Percentiles rank a stretch among this genome's conserved stretches.
Evolutionary conservation across 2,329 filamentous ascomycete genomes (phyloP).

Genomic region (Xylariaceae sp.): DNA sequence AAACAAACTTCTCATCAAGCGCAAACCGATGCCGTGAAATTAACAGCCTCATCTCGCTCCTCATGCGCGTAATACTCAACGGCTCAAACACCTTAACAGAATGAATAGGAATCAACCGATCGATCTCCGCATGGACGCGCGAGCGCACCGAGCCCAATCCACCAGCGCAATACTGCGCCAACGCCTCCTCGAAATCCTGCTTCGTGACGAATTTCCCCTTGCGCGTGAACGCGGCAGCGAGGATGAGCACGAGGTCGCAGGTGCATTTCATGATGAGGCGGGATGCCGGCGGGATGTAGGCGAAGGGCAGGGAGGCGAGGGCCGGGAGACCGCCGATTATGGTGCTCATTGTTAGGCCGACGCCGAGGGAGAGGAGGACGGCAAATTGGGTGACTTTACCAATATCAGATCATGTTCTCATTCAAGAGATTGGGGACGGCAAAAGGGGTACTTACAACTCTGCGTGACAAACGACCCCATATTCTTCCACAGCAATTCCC

Average conservation of each 20-base stretch:
- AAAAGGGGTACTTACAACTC: conserved; percentile 20
- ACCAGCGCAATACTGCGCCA: conserved; percentile 15
- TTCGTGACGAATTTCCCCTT: conserved; percentile 23
- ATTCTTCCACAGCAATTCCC: conserved; percentile 24
- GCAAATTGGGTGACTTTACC: conserved; percentile 15
- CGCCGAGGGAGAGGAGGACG: conserved; percentile 15
- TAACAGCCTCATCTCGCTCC: conserved; percentile 17
- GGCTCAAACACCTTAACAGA: conserved; percentile 21
- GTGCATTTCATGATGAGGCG: conserved; percentile 22
- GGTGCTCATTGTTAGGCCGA: conserved; percentile 22
- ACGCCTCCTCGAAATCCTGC: conserved; percentile 21
- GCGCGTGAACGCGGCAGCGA: conserved; percentile 19
- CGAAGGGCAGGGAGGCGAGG: conserved; percentile 20
- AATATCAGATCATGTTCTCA: conserved; percentile 7
- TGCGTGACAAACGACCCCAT: conserved; percentile 23
- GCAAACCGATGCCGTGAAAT: conserved; percentile 18
- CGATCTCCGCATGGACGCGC: conserved; percentile 18
- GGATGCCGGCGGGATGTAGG: conserved; percentile 22
- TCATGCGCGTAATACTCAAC: conserved; percentile 17
- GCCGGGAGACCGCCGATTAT: conserved; percentile 25
- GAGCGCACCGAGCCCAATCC: conserved; percentile 15
- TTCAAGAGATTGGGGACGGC: too few relatives aligned
- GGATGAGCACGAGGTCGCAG: conserved; percentile 22
- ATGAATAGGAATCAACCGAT: conserved; percentile 21
- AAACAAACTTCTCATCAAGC: conserved; percentile 16